phyloP scores from a whole-genome alignment of 2,329 filamentous ascomycete genomes.

The Fonsecaea pedrosoi region DNA sequence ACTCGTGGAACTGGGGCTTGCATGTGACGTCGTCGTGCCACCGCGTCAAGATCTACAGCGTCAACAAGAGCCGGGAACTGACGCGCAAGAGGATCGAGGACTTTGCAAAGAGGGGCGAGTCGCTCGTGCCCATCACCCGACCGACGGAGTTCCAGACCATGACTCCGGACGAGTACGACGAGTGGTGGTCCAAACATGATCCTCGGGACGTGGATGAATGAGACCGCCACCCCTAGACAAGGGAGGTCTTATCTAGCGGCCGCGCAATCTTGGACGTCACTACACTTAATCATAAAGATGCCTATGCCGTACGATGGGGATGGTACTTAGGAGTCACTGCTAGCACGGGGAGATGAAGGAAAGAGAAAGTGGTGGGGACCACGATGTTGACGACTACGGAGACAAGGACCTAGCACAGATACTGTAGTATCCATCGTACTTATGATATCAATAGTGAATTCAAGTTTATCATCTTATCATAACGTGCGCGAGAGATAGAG shows the following conservation, averaged over 20 bases:
- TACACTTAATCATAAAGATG: too few relatives aligned
- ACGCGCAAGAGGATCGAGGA: conserved; percentile 44
- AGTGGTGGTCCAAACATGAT: conserved; percentile 44
- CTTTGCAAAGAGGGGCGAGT: conserved; percentile 44
- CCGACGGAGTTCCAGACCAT: conserved; percentile 44
- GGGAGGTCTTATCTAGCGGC: neutral
- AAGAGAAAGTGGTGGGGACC: too few relatives aligned
- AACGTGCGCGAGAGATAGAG: too few relatives aligned
- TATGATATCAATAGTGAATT: too few relatives aligned
- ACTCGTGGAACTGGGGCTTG: conserved; percentile 58
- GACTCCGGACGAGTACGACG: conserved; percentile 43
- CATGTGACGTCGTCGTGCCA: conserved; percentile 51
- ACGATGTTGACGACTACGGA: too few relatives aligned
- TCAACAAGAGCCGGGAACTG: conserved; percentile 44
- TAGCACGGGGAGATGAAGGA: too few relatives aligned
- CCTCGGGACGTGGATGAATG: conserved; percentile 41
- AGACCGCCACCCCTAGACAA: neutral
- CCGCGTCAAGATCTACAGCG: conserved; percentile 54
- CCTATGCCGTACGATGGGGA: too few relatives aligned
- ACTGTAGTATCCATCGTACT: too few relatives aligned
- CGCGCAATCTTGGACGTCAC: too few relatives aligned
- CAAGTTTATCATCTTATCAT: too few relatives aligned
- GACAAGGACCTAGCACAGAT: too few relatives aligned
- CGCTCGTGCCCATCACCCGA: conserved; percentile 45
- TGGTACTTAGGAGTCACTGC: too few relatives aligned